A percentile compares a stretch with the other conserved stretches of the same genome.
Conservation (phyloP, 352 stramenopile species). For the Globisporangium cystogenes region DNA sequence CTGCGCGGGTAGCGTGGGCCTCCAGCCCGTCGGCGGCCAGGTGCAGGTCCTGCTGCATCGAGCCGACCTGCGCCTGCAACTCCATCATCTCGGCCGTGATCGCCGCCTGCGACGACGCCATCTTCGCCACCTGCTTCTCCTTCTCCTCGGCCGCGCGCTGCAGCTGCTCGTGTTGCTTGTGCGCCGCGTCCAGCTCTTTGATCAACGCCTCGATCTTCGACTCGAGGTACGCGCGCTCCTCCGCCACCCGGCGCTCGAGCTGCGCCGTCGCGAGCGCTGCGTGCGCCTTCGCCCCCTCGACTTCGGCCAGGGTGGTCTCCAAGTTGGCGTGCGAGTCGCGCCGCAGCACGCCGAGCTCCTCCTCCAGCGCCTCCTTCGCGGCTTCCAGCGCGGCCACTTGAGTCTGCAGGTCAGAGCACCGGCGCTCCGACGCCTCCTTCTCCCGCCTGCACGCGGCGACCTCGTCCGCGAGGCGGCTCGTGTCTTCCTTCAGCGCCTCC, state of each 20-base stretch:
- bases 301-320: conserved; percentile 23
- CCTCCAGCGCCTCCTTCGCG: conserved; percentile 25
- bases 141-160: conserved; percentile 43
- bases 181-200: conserved; percentile 41
- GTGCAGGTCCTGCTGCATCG: conserved; percentile 58
- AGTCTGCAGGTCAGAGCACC: conserved; percentile 20
- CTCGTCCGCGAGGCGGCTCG: conserved; percentile 11
- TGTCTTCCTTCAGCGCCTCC: conserved; percentile 12
- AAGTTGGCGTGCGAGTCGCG: conserved; percentile 33
- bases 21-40: conserved; percentile 67
- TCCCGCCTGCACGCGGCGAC: background rate
- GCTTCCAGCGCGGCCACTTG: conserved; percentile 23
- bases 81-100: conserved; percentile 60
- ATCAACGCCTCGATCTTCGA: conserved; percentile 64
- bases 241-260: conserved; percentile 25
- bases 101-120: conserved; percentile 46
- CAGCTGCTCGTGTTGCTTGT: conserved; percentile 33
- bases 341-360: conserved; percentile 33
- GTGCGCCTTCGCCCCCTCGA: conserved; percentile 9
- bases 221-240: conserved; percentile 66
- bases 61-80: conserved; percentile 49
- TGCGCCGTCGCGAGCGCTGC: conserved; percentile 15
- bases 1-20: conserved; percentile 48
- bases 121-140: conserved; percentile 66
- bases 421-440: conserved; percentile 8